Conservation (phyloP, 2,329 filamentous ascomycete genomes). For the Pestalotiopsis sp. region DNA sequence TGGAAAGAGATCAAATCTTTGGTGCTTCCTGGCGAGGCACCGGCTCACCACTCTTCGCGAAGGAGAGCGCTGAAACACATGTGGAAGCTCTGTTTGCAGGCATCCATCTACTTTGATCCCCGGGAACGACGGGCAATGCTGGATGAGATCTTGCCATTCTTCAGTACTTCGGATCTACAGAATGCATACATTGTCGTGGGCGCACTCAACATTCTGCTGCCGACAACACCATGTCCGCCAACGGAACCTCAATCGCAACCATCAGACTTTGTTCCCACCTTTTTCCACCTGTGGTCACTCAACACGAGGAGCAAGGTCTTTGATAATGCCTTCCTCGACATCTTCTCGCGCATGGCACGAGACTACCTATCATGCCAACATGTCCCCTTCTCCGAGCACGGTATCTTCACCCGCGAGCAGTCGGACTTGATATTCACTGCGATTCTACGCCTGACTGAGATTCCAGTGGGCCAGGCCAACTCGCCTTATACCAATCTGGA, state of each 20-base stretch:
- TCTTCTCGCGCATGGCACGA: slow-evolving; percentile 83
- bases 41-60: slow-evolving; percentile 60
- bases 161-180: slow-evolving; percentile 90
- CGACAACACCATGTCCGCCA: slow-evolving; percentile 76
- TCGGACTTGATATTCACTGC: slow-evolving; percentile 92
- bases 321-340: slow-evolving; percentile 85
- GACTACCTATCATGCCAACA: slow-evolving; percentile 78
- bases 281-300: slow-evolving; percentile 96
- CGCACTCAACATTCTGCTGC: slow-evolving; percentile 82
- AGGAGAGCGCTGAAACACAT: slow-evolving; percentile 65
- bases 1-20: slow-evolving; percentile 92
- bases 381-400: slow-evolving; percentile 81
- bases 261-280: slow-evolving; percentile 85
- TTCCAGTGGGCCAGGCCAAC: slow-evolving; percentile 93
- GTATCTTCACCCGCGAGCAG: slow-evolving; percentile 91
- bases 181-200: slow-evolving; percentile 93
- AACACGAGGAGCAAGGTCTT: slow-evolving; percentile 87
- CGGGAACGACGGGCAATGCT: slow-evolving; percentile 80
- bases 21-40: slow-evolving; percentile 83
- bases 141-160: slow-evolving; percentile 81
- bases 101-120: slow-evolving; percentile 91
- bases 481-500: slow-evolving; percentile 90
- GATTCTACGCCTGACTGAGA: slow-evolving; percentile 85
- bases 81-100: slow-evolving; percentile 87
- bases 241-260: slow-evolving; percentile 78